phyloP scores from a whole-genome alignment of 768 basidiomycete species.

The Sporobolomyces phaffii region DNA sequence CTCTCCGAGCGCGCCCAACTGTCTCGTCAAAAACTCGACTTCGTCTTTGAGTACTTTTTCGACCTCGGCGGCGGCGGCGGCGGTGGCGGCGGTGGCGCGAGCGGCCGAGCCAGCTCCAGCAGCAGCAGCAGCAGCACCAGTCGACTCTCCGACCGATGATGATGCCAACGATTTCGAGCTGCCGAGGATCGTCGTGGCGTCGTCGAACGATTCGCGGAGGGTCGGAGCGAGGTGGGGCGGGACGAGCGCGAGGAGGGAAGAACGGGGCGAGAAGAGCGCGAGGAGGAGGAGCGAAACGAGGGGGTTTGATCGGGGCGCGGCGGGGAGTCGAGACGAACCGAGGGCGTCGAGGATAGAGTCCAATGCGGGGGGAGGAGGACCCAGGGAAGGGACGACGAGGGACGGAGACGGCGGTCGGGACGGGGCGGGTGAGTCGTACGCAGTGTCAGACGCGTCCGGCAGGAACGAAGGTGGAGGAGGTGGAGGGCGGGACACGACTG shows the following conservation, averaged over 20 bases:
- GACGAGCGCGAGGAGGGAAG: slow-evolving; percentile 7
- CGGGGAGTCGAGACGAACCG: background rate
- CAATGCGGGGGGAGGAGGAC: background rate
- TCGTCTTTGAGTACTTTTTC: slow-evolving; percentile 2
- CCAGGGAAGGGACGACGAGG: too few relatives aligned
- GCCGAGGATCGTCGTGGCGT: too few relatives aligned
- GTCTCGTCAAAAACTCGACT: slow-evolving; percentile 18
- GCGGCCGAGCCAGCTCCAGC: too few relatives aligned
- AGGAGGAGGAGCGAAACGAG: slow-evolving; percentile 19
- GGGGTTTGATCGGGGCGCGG: slow-evolving; percentile 3
- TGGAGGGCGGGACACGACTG: slow-evolving; percentile 1
- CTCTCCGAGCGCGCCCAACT: slow-evolving; percentile 34
- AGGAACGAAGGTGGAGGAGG: too few relatives aligned
- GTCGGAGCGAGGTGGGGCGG: background rate
- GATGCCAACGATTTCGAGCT: too few relatives aligned
- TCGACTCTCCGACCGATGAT: too few relatives aligned
- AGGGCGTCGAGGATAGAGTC: slow-evolving; percentile 2
- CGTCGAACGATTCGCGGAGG: background rate
- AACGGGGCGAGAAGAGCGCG: slow-evolving; percentile 21
- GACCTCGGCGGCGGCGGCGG: too few relatives aligned
- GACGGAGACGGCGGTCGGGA: background rate
- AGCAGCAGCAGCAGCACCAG: too few relatives aligned
- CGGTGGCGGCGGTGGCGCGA: too few relatives aligned
- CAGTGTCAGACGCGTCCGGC: background rate
- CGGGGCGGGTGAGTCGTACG: background rate